phyloP scores from a whole-genome alignment of 208 protist genomes.

The Trypanosoma caninum region DNA sequence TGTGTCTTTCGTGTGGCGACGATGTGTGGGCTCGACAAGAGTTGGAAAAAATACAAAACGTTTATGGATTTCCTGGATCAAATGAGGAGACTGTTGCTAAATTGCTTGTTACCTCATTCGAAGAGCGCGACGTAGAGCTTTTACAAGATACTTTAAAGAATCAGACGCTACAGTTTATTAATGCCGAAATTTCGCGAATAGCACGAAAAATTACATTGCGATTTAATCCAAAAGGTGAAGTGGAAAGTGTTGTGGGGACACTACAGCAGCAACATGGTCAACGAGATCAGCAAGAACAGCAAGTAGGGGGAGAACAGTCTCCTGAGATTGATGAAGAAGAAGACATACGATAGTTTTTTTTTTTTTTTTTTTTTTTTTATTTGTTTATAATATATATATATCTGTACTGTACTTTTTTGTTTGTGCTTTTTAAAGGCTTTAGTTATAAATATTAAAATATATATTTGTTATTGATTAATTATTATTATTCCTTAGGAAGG shows the following conservation, averaged over 20 bases:
- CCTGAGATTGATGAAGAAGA: slow-evolving; percentile 24
- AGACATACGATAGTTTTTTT: slow-evolving; percentile 14
- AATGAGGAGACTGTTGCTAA: slow-evolving; percentile 45
- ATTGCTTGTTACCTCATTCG: slow-evolving; percentile 49
- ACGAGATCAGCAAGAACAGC: background rate
- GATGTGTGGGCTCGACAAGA: slow-evolving; percentile 67
- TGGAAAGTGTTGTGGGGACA: too few species aligned
- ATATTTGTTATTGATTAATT: too few species aligned
- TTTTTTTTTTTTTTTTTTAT: slow-evolving; percentile 4
- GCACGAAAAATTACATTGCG: slow-evolving; percentile 57
- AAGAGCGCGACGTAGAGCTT: slow-evolving; percentile 55
- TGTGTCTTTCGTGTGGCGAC: slow-evolving; percentile 33
- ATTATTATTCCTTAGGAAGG: too few species aligned
- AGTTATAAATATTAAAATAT: too few species aligned
- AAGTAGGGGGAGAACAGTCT: slow-evolving; percentile 10
- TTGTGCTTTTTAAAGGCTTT: too few species aligned
- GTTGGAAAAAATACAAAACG: slow-evolving; percentile 37
- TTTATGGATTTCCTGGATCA: slow-evolving; percentile 61
- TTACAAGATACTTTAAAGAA: slow-evolving; percentile 50
- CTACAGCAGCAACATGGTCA: background rate
- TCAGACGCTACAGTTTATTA: slow-evolving; percentile 62
- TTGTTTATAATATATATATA: too few species aligned
- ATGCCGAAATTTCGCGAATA: slow-evolving; percentile 53
- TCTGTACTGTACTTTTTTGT: too few species aligned
- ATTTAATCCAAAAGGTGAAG: slow-evolving; percentile 2